Conservation (phyloP, 495 filamentous ascomycete genomes). For the Amniculicola lignicola region DNA sequence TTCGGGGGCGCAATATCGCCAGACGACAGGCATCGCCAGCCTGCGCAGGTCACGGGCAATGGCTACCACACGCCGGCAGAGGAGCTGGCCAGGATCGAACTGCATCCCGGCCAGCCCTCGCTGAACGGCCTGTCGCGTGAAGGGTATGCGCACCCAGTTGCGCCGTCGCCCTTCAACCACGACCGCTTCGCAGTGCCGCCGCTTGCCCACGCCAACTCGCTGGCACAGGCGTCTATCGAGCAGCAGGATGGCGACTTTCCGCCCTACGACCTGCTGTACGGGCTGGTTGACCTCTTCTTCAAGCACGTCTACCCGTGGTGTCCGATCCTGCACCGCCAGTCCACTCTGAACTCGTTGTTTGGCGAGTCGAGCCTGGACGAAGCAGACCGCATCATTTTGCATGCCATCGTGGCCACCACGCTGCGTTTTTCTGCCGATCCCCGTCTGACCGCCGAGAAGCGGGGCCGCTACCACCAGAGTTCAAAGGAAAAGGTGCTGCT, state of each 20-base stretch:
- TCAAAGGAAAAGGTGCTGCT: conserved; percentile 83
- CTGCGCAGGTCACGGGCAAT: conserved; percentile 1
- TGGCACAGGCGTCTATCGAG: conserved; percentile 38
- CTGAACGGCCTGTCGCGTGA: conserved; percentile 15
- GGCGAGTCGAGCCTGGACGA: conserved; percentile 70
- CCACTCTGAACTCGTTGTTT: conserved; percentile 78
- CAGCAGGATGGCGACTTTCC: conserved; percentile 69
- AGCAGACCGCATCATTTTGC: conserved; percentile 74
- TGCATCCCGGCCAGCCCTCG: too few species aligned
- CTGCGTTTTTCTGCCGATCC: conserved; percentile 74
- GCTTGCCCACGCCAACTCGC: not conserved
- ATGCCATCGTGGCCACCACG: conserved; percentile 82
- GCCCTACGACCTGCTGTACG: conserved; percentile 78
- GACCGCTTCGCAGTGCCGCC: conserved; percentile 17
- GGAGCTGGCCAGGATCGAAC: too few species aligned
- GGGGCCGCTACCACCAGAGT: conserved; percentile 68
- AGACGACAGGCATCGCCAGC: not conserved
- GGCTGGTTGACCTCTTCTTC: conserved; percentile 81
- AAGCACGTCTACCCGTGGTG: conserved; percentile 90
- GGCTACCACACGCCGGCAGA: conserved; percentile 21
- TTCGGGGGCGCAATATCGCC: conserved; percentile 7
- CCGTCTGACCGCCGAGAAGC: conserved; percentile 65
- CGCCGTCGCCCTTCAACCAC: conserved; percentile 15
- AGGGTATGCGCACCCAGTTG: conserved; percentile 2
- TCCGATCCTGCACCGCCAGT: conserved; percentile 78